phyloP scores from a whole-genome alignment of 2,329 filamentous ascomycete species.

The Epichloe aotearoae region DNA sequence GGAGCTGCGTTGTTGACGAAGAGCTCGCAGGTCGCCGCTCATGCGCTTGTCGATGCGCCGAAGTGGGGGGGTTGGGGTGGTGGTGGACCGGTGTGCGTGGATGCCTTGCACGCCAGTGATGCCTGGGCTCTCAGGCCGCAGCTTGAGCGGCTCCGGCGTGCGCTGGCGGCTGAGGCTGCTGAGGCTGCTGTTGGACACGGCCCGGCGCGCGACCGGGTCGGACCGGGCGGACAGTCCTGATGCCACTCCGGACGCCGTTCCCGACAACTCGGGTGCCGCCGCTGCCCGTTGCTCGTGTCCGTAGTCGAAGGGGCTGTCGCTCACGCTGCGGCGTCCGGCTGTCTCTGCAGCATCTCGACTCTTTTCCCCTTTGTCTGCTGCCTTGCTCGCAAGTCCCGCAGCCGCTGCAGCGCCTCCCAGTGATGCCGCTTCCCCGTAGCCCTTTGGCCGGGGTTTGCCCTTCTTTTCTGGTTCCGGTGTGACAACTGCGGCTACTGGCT shows the following conservation, averaged over 20 bases:
- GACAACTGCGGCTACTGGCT: constrained; percentile 21
- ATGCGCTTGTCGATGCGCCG: constrained; percentile 53
- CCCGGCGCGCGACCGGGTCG: constrained; percentile 23
- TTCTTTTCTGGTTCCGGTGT: constrained; percentile 34
- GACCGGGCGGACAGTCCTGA: constrained; percentile 8
- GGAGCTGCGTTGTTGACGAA: constrained; percentile 22
- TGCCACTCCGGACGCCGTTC: background rate
- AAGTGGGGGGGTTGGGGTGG: constrained; percentile 48
- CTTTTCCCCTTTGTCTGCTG: background rate
- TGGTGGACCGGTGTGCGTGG: constrained; percentile 11
- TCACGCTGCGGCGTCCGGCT: constrained; percentile 3
- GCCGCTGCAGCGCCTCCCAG: background rate
- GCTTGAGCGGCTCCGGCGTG: constrained; percentile 39
- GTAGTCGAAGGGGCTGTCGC: constrained; percentile 4
- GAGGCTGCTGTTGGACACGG: constrained; percentile 38
- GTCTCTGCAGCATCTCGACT: constrained; percentile 5
- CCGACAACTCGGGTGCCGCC: background rate
- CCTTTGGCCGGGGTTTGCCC: constrained; percentile 12
- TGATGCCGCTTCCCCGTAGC: constrained; percentile 16
- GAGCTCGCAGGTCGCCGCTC: constrained; percentile 56
- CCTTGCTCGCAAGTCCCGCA: background rate
- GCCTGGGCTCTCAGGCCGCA: constrained; percentile 52
- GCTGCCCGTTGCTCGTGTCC: background rate
- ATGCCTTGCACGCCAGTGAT: constrained; percentile 24
- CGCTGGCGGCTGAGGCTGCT: constrained; percentile 32